A percentile compares a stretch with the other conserved stretches of the same genome.
These are phyloP conservation scores for Pulveroboletus frians DNA, from an alignment of 768 basidiomycete genomes.

Conservation along the genomic window DNA sequence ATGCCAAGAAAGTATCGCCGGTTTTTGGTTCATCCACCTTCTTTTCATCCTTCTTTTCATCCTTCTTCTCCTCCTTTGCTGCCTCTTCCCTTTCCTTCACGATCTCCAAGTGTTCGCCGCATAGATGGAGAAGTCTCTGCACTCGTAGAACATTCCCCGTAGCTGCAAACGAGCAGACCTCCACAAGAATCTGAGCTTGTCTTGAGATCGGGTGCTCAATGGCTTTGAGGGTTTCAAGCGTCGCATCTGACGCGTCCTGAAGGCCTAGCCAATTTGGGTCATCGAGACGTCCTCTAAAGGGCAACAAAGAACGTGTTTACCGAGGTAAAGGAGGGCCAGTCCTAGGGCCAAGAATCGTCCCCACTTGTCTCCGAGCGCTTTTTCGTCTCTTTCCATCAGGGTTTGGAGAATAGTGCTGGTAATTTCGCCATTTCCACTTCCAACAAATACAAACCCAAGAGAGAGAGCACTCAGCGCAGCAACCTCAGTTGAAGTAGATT, in stretches of 20 bases:
- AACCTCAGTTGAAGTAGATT: slow-evolving; percentile 82
- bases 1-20: slow-evolving; percentile 83
- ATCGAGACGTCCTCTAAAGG: background rate
- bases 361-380: slow-evolving; percentile 89
- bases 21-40: slow-evolving; percentile 48
- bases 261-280: slow-evolving; percentile 49
- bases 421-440: slow-evolving; percentile 91
- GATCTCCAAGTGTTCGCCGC: slow-evolving; percentile 80
- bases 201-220: slow-evolving; percentile 91
- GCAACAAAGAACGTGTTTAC: slow-evolving; percentile 38
- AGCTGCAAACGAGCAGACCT: slow-evolving; percentile 91
- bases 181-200: slow-evolving; percentile 86
- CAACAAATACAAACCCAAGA: slow-evolving; percentile 92
- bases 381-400: slow-evolving; percentile 77
- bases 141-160: slow-evolving; percentile 93
- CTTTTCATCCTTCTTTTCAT: slow-evolving; percentile 59
- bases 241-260: slow-evolving; percentile 91
- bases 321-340: slow-evolving; percentile 84
- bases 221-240: slow-evolving; percentile 87
- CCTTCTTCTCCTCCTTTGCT: slow-evolving; percentile 38
- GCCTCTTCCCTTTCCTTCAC: slow-evolving; percentile 34
- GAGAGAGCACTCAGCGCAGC: slow-evolving; percentile 80
- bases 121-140: slow-evolving; percentile 87
- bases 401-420: slow-evolving; percentile 86
- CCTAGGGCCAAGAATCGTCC: slow-evolving; percentile 86